Evolutionary conservation across 805 yeast genomes (phyloP), one percentile per base, ranked within the genome.

Genomic region (Candida wancherniae): DNA sequence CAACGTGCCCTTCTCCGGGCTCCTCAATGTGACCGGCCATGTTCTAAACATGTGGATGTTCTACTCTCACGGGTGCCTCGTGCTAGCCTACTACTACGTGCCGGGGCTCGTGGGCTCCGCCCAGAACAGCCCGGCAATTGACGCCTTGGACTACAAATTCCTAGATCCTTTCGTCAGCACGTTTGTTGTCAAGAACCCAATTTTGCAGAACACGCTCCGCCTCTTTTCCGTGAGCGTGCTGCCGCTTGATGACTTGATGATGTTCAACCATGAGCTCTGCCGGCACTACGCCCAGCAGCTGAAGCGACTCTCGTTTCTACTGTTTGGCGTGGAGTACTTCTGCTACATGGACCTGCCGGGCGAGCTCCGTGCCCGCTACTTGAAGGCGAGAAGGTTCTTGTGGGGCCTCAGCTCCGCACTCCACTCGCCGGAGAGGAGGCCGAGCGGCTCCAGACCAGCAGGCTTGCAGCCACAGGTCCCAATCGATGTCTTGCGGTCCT

Each of bases 11-110:
- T 23, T 39, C 9, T 31, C 22, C 18, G 14, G 22, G 7, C 11
- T 27, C 6, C 5, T 29, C 15, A 6, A 20, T 4, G 9, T 33
- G 5, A 11, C 24, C 19, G 40, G 40, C 9, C 37, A 29, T 22
- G 14, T 34, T 16, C 10, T 34, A 9, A 31, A 33, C 9, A 21
- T 36, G 19, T 41, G 45, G 45, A 27, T 41, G 35, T 41, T 41
- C 24, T 41, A 39, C 24, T 32, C 34, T 22, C 42, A 40, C 18
- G 45, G 45, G 13, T 41, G 45, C 28, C 24, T 34, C 13, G 37
- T 41, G 19, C 19, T 24, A 6, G 14, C 35, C 17, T 23, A 29
- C 26, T 29, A 27, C 20, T 39, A 31, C 15, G 15, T 39, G 13
- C 45, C 45, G 10, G 13, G 9, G 9, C 4, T 36, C 9, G 20